Evolutionary conservation across 805 yeast species (phyloP).

Genomic region (Pichia membranifaciens): DNA sequence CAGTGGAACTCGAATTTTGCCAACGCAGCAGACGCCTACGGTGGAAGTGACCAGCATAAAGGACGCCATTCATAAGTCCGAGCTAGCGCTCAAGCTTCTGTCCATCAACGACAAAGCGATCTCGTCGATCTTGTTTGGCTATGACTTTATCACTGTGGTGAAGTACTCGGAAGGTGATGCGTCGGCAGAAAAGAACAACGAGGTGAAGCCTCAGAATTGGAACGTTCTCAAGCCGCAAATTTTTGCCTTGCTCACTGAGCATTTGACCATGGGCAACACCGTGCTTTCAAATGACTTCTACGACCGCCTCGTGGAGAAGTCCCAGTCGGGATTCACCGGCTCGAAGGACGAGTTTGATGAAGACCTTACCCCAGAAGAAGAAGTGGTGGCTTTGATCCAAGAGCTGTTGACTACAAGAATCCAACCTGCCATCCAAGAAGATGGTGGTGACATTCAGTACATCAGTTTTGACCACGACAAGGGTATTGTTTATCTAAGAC

Average conservation of each 20-base stretch:
- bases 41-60: constrained; percentile 69
- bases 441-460: constrained; percentile 95
- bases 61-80: constrained; percentile 63
- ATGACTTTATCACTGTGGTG: constrained; percentile 78
- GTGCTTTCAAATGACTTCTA: constrained; percentile 39
- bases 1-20: constrained; percentile 52
- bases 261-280: constrained; percentile 49
- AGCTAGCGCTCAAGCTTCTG: constrained; percentile 70
- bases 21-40: constrained; percentile 49
- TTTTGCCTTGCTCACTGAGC: constrained; percentile 52
- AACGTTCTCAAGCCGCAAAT: constrained; percentile 60
- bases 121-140: constrained; percentile 70
- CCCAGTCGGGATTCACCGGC: constrained; percentile 28
- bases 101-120: constrained; percentile 62
- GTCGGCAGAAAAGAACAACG: not conserved
- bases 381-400: constrained; percentile 81
- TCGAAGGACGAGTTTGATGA: constrained; percentile 47
- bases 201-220: constrained; percentile 36
- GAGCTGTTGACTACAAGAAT: constrained; percentile 91
- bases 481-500: constrained; percentile 81
- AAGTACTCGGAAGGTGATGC: constrained; percentile 38
- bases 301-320: constrained; percentile 30
- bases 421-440: constrained; percentile 97
- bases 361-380: constrained; percentile 42
- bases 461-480: constrained; percentile 78